Evolutionary conservation across 176 grass and related monocot species (phyloP), one percentile per base, ranked within the genome.

Genomic region (Bothriochloa decipiens): DNA sequence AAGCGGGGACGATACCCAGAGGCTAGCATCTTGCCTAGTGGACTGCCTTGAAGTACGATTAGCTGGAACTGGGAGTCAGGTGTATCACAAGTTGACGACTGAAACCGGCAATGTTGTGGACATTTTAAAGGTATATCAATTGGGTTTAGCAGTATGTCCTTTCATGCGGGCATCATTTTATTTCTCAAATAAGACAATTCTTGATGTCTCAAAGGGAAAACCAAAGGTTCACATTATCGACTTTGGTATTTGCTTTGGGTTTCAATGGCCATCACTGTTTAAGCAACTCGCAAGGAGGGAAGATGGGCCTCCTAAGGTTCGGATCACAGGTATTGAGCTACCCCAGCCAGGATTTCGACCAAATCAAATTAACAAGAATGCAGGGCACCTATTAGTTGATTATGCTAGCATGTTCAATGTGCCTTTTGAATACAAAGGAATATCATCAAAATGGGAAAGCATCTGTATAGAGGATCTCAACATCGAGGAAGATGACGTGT

Each of bases 241-340:
- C 85, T 93, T 96, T 57, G 91, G 94, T 16, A 89, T 93, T 47
- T 86, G 37, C 72, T 89, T 77, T 77, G 91, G 94, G 29, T 96
- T 93, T 65, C 94, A 96, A 37, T 96, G 94, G 91, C 91, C 91
- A 25, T 88, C 82, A 49, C 74, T 96, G 9, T 87, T 96, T 61
- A 81, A 93, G 53, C 72, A 82, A 15, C 85, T 96, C 0, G 67
- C 84, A 35, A 83, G 70, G 20, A 83, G 81, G 72, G 74, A 82
- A 85, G 55, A 69, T 39, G 86, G 69, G 7, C 84, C 88, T 11
- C 85, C 72, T 35, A 91, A 77, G 77, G 85, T 96, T 67, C 73
- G 86, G 2, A 91, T 96, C 9, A 96, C 94, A 29, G 94, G 88
- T 50, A 74, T 96, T 55, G 94, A 96, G 70, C 17, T 87, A 7